These are phyloP conservation scores for Alisma plantagoaquatica DNA, from an alignment of 106 monocot genomes.

Conservation along the genomic window DNA sequence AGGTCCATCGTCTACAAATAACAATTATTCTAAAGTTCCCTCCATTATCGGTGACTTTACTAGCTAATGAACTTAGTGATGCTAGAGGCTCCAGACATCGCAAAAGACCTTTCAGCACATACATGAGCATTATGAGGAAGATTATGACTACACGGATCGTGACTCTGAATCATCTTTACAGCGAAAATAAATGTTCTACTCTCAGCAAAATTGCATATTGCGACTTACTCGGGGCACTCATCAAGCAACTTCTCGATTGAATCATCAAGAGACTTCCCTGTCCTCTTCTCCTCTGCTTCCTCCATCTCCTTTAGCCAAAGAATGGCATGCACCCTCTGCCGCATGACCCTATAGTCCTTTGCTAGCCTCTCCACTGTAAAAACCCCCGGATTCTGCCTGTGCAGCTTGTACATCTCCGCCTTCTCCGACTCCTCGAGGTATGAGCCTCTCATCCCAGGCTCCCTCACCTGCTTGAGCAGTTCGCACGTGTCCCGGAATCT, in stretches of 20 bases:
- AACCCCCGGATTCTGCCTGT: slow-evolving; percentile 67
- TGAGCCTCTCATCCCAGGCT: slow-evolving; percentile 62
- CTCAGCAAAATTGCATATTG: too few relatives aligned
- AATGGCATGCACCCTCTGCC: slow-evolving; percentile 79
- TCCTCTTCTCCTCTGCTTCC: slow-evolving; percentile 87
- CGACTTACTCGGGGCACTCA: slow-evolving; percentile 74
- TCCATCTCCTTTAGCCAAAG: slow-evolving; percentile 88
- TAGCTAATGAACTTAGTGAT: too few relatives aligned
- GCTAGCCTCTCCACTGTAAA: slow-evolving; percentile 69
- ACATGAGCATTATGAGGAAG: too few relatives aligned
- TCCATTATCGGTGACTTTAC: too few relatives aligned
- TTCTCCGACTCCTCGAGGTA: slow-evolving; percentile 88
- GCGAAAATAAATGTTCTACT: too few relatives aligned
- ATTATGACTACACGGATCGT: too few relatives aligned
- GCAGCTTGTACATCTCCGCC: slow-evolving; percentile 77
- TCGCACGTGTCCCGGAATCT: slow-evolving; percentile 45
- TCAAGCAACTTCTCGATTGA: slow-evolving; percentile 75
- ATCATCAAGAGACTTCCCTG: slow-evolving; percentile 60
- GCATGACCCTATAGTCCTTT: slow-evolving; percentile 70
- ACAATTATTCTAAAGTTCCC: too few relatives aligned
- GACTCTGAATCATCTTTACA: too few relatives aligned
- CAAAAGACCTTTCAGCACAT: too few relatives aligned
- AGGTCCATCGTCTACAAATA: too few relatives aligned
- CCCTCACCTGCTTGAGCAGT: slow-evolving; percentile 76
- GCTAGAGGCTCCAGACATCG: too few relatives aligned